Evolutionary conservation across 345 rosid species (phyloP).

Genomic region (Citrus trifoliata): DNA sequence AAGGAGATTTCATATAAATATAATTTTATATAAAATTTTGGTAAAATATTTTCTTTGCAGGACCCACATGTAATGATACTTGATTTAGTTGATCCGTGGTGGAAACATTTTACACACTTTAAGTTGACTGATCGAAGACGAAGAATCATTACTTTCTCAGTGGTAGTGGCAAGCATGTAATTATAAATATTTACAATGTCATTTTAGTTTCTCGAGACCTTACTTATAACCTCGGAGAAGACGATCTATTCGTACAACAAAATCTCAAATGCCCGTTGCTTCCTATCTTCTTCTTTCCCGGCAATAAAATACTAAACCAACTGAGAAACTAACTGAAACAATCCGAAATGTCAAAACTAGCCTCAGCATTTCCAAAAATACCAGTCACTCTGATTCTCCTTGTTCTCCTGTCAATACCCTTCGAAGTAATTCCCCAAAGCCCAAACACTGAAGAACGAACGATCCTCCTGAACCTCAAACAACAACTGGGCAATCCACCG

Average conservation of each 20-base stretch:
- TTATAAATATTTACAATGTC: conserved; percentile 1
- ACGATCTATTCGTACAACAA: conserved; percentile 1
- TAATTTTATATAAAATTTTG: too few relatives aligned
- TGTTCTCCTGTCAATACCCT: conserved; percentile 34
- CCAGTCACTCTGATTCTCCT: conserved; percentile 17
- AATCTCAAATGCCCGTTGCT: conserved; percentile 1
- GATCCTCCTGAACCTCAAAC: conserved; percentile 53
- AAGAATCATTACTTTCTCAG: background rate
- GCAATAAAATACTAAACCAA: background rate
- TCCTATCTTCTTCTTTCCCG: background rate
- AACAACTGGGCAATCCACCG: conserved; percentile 53
- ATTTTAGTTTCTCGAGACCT: background rate
- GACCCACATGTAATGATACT: background rate
- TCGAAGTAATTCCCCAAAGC: conserved; percentile 43
- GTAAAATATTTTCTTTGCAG: too few relatives aligned
- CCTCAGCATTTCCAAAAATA: conserved; percentile 6
- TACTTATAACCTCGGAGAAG: background rate
- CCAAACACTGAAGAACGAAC: conserved; percentile 29
- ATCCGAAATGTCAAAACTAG: conserved; percentile 34
- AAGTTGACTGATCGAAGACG: conserved; percentile 1
- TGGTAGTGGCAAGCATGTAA: conserved; percentile 14
- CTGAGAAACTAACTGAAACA: background rate
- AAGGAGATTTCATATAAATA: too few relatives aligned
- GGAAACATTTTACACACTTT: background rate
- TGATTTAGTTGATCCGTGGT: background rate